A percentile compares a stretch with the other conserved stretches of the same genome.
Evolutionary conservation across 108 stramenopile species (phyloP).

Genomic region (Thalassiosira profunda): DNA sequence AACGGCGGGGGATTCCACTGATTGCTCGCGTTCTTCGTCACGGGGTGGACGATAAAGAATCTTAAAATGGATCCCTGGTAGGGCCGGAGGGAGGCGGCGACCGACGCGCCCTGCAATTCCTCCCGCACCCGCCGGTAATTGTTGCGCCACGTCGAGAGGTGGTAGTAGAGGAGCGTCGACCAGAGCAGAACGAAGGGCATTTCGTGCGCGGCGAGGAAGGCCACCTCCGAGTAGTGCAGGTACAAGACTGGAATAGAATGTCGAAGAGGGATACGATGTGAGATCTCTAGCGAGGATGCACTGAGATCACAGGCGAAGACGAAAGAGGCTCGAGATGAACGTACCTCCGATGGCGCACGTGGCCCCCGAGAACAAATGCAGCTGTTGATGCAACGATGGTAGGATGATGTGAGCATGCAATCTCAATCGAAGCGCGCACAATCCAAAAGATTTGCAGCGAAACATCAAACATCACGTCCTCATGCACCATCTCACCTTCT

Average conservation of each 20-base stretch:
- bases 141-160: slow-evolving; percentile 32
- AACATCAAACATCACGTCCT: no score
- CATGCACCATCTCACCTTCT: slow-evolving; percentile 29
- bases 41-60: slow-evolving; percentile 37
- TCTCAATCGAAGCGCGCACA: not conserved
- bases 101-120: slow-evolving; percentile 11
- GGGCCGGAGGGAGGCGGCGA: slow-evolving; percentile 37
- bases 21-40: slow-evolving; percentile 41
- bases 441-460: not conserved
- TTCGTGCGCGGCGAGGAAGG: slow-evolving; percentile 27
- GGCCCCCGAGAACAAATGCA: slow-evolving; percentile 35
- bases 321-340: not conserved
- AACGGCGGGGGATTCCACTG: slow-evolving; percentile 53
- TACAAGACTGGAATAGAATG: slow-evolving; percentile 26
- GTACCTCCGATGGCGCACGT: slow-evolving; percentile 21
- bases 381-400: not conserved
- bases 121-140: slow-evolving; percentile 24
- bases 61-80: slow-evolving; percentile 41
- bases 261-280: not conserved
- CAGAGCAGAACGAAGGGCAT: slow-evolving; percentile 24
- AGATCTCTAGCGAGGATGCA: no score
- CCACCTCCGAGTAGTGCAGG: slow-evolving; percentile 45
- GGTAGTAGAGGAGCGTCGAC: slow-evolving; percentile 29
- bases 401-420: not conserved
- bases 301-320: not conserved